A percentile compares a stretch with the other conserved stretches of the same genome.
These are phyloP conservation scores for Eucalyptus victrix DNA, from an alignment of 345 rosid species.

Conservation along the genomic window DNA sequence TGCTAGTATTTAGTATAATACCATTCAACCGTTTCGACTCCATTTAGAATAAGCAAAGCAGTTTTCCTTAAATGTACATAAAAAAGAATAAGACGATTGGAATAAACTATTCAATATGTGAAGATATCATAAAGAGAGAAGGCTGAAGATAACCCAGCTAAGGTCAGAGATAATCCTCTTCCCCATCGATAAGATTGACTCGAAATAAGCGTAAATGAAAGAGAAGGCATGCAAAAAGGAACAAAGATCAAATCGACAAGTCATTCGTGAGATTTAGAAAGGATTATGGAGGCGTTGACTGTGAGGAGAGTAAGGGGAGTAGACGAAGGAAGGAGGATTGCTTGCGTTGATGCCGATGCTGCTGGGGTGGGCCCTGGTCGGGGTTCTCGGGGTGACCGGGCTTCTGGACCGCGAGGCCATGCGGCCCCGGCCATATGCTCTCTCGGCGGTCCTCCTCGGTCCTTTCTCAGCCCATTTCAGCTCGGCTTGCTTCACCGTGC, in stretches of 20 bases:
- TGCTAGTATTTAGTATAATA: not conserved
- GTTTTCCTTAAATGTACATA: not conserved
- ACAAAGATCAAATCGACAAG: not conserved
- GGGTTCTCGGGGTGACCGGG: not conserved
- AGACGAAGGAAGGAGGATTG: not conserved
- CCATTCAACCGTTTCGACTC: not conserved
- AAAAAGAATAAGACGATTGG: not conserved
- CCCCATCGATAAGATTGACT: not conserved
- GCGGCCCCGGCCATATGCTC: not conserved
- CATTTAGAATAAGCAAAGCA: not conserved
- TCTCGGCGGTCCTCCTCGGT: conserved; percentile 26
- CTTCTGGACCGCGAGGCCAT: conserved; percentile 17
- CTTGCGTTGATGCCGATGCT: not conserved
- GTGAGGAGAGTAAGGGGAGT: conserved; percentile 2
- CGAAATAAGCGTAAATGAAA: not conserved
- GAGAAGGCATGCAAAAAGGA: not conserved
- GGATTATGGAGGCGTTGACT: not conserved
- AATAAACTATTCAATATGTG: not conserved
- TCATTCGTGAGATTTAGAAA: not conserved
- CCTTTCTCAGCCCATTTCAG: conserved; percentile 68
- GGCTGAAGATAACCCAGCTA: not conserved
- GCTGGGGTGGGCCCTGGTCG: not conserved
- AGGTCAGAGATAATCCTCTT: not conserved
- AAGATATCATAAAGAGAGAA: not conserved
- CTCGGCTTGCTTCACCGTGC: conserved; percentile 36